Conservation (phyloP, 1,284 basidiomycete genomes). For the Sphagnurus paluster region DNA sequence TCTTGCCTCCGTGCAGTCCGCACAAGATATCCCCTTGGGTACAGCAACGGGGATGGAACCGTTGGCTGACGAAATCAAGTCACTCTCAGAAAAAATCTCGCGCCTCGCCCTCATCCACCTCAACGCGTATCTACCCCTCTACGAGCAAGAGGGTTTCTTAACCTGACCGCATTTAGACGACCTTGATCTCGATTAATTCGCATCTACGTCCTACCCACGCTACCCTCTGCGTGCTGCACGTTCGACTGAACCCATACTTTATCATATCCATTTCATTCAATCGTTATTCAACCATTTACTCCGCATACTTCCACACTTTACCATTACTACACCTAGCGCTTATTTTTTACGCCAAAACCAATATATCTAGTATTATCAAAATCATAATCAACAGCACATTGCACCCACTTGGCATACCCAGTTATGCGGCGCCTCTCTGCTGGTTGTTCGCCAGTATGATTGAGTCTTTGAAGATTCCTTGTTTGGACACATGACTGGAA, state of each 20-base stretch:
- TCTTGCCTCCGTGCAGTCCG: constrained; percentile 19
- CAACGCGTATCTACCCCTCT: constrained; percentile 70
- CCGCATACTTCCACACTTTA: constrained; percentile 4
- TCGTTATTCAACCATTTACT: not conserved
- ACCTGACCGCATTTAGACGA: constrained; percentile 3
- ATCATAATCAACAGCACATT: constrained; percentile 5
- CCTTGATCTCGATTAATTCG: constrained; percentile 6
- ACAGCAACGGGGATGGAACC: constrained; percentile 59
- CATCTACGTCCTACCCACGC: not conserved
- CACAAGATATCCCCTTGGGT: constrained; percentile 20
- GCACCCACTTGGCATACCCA: too few species aligned
- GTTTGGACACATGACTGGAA: too few species aligned
- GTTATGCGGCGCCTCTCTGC: constrained; percentile 12
- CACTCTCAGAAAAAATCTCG: constrained; percentile 66
- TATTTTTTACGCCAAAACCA: constrained; percentile 18
- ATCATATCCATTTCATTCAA: constrained; percentile 1
- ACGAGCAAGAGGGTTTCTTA: constrained; percentile 65
- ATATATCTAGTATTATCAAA: constrained; percentile 15
- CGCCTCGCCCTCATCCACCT: constrained; percentile 72
- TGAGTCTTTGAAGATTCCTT: constrained; percentile 1
- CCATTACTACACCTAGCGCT: constrained; percentile 15
- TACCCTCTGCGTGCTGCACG: not conserved
- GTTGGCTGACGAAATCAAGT: constrained; percentile 64
- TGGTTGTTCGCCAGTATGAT: not conserved
- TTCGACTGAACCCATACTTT: not conserved